These are phyloP conservation scores for Tolypocladium tropicale DNA, from an alignment of 2,329 filamentous ascomycete genomes.

Conservation along the genomic window DNA sequence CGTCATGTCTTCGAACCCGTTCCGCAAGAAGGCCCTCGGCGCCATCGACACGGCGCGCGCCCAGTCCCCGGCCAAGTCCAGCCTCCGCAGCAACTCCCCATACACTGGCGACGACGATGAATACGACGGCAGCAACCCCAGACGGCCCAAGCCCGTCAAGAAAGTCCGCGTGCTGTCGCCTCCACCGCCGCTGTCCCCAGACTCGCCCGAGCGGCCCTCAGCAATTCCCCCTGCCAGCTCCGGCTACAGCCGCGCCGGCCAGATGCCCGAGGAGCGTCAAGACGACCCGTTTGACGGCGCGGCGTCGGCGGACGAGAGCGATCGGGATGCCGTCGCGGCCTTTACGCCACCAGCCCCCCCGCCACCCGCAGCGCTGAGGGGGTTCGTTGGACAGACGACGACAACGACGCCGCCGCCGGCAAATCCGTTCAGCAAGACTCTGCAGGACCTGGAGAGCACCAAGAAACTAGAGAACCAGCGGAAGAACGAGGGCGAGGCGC, in stretches of 20 bases:
- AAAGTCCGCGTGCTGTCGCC: constrained; percentile 58
- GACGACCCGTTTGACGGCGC: constrained; percentile 22
- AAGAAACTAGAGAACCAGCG: constrained; percentile 19
- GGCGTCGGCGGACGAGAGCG: constrained; percentile 16
- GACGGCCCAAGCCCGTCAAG: constrained; percentile 46
- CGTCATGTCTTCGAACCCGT: constrained; percentile 14
- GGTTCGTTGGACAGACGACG: background rate
- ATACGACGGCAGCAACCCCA: constrained; percentile 12
- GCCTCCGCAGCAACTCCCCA: constrained; percentile 6
- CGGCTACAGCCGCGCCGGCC: background rate
- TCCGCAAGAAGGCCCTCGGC: constrained; percentile 10
- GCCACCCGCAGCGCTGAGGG: background rate
- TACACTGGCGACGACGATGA: constrained; percentile 3
- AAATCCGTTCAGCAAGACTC: constrained; percentile 44
- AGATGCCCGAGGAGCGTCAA: background rate
- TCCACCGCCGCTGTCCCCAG: constrained; percentile 50
- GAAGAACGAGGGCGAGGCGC: constrained; percentile 18
- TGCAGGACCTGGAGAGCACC: constrained; percentile 37
- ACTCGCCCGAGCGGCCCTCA: constrained; percentile 30
- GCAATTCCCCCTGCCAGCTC: constrained; percentile 9
- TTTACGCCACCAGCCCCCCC: constrained; percentile 11
- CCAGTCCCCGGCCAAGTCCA: constrained; percentile 8
- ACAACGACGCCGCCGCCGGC: constrained; percentile 12
- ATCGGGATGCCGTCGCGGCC: constrained; percentile 14
- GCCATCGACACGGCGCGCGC: constrained; percentile 8